phyloP scores from a whole-genome alignment of 306 rosid species.

The Senna tora region DNA sequence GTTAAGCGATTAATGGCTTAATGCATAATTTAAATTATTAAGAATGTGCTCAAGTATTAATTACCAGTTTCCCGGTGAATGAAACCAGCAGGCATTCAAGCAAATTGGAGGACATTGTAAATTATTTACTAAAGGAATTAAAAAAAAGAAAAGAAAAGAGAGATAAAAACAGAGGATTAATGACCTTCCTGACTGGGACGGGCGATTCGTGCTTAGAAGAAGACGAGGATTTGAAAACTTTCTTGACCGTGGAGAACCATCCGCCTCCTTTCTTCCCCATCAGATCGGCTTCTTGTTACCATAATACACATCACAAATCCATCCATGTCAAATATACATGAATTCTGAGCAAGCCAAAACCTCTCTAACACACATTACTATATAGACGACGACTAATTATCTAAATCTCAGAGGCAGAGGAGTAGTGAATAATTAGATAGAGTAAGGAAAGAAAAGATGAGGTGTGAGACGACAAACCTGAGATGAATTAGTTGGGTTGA shows the following conservation, averaged over 20 bases:
- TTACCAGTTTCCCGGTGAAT: neutral
- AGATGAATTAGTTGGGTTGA: slow-evolving; percentile 10
- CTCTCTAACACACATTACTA: neutral
- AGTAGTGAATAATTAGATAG: neutral
- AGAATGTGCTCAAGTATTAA: neutral
- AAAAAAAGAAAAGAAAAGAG: too few species aligned
- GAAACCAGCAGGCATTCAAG: neutral
- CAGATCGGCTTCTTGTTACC: slow-evolving; percentile 34
- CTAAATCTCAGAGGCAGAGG: neutral
- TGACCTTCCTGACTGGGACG: slow-evolving; percentile 55
- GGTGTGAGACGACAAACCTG: slow-evolving; percentile 42
- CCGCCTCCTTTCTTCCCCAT: slow-evolving; percentile 75
- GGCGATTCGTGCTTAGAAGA: slow-evolving; percentile 57
- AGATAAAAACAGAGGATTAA: neutral
- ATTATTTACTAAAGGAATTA: neutral
- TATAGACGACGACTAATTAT: too few species aligned
- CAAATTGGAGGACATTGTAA: neutral
- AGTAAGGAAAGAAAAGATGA: neutral
- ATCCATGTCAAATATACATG: slow-evolving; percentile 13
- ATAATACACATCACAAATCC: slow-evolving; percentile 10
- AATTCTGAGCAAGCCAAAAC: slow-evolving; percentile 7
- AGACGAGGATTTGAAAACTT: slow-evolving; percentile 59
- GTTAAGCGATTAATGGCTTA: neutral
- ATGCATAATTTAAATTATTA: neutral
- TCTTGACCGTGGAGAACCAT: slow-evolving; percentile 76